Evolutionary conservation across 2,329 filamentous ascomycete genomes (phyloP).

Genomic region (Hypoxylon sp.): DNA sequence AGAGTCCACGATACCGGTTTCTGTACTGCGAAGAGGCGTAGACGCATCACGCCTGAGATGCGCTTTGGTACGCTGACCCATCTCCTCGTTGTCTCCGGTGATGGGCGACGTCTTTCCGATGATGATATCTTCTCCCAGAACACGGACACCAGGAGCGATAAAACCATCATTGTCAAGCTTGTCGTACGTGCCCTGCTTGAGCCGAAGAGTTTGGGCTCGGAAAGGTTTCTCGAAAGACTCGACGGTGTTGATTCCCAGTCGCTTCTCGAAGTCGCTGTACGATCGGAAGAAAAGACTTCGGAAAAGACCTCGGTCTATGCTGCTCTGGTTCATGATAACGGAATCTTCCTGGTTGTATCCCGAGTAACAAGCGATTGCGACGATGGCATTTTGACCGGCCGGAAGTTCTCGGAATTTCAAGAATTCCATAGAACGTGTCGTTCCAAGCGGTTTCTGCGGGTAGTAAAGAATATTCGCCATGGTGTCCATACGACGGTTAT

Average conservation of each 20-base stretch:
- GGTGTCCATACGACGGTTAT: constrained; percentile 96
- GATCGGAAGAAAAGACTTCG: constrained; percentile 97
- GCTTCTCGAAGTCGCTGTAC: constrained; percentile 97
- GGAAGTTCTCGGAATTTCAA: constrained; percentile 97
- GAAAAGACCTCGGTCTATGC: constrained; percentile 97
- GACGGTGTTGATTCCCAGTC: constrained; percentile 91
- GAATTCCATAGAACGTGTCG: constrained; percentile 98
- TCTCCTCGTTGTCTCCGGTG: constrained; percentile 90
- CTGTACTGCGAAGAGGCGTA: constrained; percentile 92
- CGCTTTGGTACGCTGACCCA: constrained; percentile 89
- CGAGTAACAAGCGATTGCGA: constrained; percentile 96
- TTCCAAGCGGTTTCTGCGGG: constrained; percentile 96
- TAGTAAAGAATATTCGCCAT: constrained; percentile 99
- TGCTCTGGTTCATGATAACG: constrained; percentile 99
- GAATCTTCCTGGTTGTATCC: constrained; percentile 99
- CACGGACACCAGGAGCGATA: constrained; percentile 91
- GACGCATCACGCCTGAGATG: constrained; percentile 97
- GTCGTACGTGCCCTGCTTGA: constrained; percentile 97
- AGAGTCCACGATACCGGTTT: constrained; percentile 95
- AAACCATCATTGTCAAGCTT: constrained; percentile 98
- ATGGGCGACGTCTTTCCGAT: constrained; percentile 99
- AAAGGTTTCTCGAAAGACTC: constrained; percentile 97
- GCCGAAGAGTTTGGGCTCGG: constrained; percentile 86
- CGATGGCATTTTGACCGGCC: constrained; percentile 97
- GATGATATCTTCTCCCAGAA: constrained; percentile 98